Base-by-base conservation (phyloP, 2,329 filamentous ascomycete genomes). In the Exophiala sideris region DNA sequence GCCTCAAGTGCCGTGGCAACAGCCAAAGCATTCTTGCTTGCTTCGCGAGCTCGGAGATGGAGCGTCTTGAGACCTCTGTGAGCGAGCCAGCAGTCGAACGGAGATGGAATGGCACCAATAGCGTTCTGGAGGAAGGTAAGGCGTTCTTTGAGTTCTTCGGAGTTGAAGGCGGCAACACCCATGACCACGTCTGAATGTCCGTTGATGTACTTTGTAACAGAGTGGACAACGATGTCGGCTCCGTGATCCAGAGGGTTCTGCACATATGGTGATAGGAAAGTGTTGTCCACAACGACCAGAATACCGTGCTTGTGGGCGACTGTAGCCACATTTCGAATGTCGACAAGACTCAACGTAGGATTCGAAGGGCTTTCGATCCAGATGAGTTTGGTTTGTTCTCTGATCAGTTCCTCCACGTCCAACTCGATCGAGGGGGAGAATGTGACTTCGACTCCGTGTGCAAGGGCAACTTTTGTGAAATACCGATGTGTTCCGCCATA, bases 181-280 rank as follows among this genome's bases (percentile, higher is more conserved):
- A 99, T 99, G 66, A 97, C 86, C 7, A 99, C 94, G 71, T 99
- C 94, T 1, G 81, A 84, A 77, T 99, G 94, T 47, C 94, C 94
- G 72, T 97, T 97, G 77, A 99, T 97, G 76, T 97, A 99, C 77
- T 99, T 99, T 41, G 94, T 99, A 52, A 99, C 94, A 51, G 86
- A 91, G 80, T 97, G 92, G 40, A 97, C 88, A 63, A 97, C 92
- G 61, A 97, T 91, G 72, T 99, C 94, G 64, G 94, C 94, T 64
- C 94, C 94, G 70, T 92, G 89, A 68, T 95, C 87, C 52, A 99
- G 84, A 3, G 94, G 94, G 74, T 96, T 97, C 76, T 99, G 94
- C 45, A 99, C 82, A 71, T 97, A 99, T 32, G 94, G 94, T 58
- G 88, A 92, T 68, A 97, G 79, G 79, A 99, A 99, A 16, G 94